Conservation (phyloP, 768 basidiomycete genomes). For the Clitopilus passeckerianus region DNA sequence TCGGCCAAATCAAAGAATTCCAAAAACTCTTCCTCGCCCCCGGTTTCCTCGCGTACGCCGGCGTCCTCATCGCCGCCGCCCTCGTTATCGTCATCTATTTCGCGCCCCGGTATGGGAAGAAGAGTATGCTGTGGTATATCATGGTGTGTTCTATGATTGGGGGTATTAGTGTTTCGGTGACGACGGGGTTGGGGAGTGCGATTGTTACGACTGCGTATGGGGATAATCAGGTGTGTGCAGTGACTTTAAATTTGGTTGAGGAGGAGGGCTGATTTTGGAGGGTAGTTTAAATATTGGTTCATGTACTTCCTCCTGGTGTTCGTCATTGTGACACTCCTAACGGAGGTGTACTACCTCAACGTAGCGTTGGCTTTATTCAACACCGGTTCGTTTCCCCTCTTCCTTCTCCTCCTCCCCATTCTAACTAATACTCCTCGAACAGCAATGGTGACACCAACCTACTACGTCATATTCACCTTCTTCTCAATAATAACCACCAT, state of each 20-base stretch:
- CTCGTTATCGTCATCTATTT: slow-evolving; percentile 78
- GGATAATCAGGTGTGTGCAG: slow-evolving; percentile 62
- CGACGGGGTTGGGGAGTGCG: slow-evolving; percentile 87
- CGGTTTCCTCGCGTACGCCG: slow-evolving; percentile 71
- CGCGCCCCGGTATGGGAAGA: slow-evolving; percentile 82
- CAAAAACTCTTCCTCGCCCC: slow-evolving; percentile 76
- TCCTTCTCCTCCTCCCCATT: slow-evolving; percentile 37
- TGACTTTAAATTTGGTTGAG: not conserved
- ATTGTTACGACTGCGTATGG: slow-evolving; percentile 79
- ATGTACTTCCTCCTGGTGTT: slow-evolving; percentile 85
- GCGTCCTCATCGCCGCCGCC: slow-evolving; percentile 59
- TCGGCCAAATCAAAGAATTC: slow-evolving; percentile 69
- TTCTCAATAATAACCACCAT: slow-evolving; percentile 82
- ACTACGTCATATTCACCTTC: slow-evolving; percentile 85
- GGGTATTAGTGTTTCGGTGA: slow-evolving; percentile 90
- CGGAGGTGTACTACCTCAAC: slow-evolving; percentile 94
- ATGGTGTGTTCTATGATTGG: slow-evolving; percentile 95
- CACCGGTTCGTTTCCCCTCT: slow-evolving; percentile 48
- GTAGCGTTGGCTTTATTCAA: slow-evolving; percentile 95
- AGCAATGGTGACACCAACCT: slow-evolving; percentile 64
- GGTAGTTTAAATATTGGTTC: slow-evolving; percentile 88
- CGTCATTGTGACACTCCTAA: slow-evolving; percentile 76
- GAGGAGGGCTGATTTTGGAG: not conserved
- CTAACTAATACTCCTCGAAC: slow-evolving; percentile 25
- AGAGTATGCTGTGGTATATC: slow-evolving; percentile 95